Evolutionary conservation across 352 stramenopile species (phyloP).

Genomic region (Globisporangium iwayamae): DNA sequence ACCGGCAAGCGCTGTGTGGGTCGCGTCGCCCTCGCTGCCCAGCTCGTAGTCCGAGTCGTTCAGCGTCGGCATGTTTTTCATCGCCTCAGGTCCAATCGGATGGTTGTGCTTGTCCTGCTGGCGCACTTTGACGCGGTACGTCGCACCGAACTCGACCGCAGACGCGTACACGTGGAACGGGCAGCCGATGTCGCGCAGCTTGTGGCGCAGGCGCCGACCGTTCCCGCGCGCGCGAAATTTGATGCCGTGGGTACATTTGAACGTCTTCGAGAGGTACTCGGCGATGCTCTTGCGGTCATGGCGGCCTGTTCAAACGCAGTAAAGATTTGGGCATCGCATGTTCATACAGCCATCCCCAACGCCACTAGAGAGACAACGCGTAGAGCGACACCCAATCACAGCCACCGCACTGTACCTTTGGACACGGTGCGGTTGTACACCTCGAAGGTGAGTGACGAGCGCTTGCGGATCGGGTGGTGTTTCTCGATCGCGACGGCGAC

Average conservation of each 20-base stretch:
- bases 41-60: constrained; percentile 65
- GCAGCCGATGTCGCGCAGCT: constrained; percentile 67
- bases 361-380: too few relatives aligned
- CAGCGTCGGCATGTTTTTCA: constrained; percentile 49
- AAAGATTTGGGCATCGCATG: too few relatives aligned
- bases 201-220: constrained; percentile 64
- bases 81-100: constrained; percentile 58
- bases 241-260: constrained; percentile 83
- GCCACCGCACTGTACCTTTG: constrained; percentile 27
- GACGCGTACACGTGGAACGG: constrained; percentile 81
- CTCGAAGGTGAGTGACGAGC: constrained; percentile 79
- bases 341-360: too few relatives aligned
- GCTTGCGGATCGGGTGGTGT: constrained; percentile 79
- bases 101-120: constrained; percentile 77
- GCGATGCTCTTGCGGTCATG: constrained; percentile 72
- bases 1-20: constrained; percentile 10
- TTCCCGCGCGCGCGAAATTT: constrained; percentile 74
- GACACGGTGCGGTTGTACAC: constrained; percentile 87
- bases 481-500: constrained; percentile 54
- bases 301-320: constrained; percentile 23
- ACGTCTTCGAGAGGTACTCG: constrained; percentile 79
- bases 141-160: constrained; percentile 51
- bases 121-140: constrained; percentile 74
- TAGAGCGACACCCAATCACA: too few relatives aligned
- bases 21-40: constrained; percentile 14